Evolutionary conservation across 345 rosid species (phyloP), one percentile per base, ranked within the genome.

Genomic region (Iberis pinnata): DNA sequence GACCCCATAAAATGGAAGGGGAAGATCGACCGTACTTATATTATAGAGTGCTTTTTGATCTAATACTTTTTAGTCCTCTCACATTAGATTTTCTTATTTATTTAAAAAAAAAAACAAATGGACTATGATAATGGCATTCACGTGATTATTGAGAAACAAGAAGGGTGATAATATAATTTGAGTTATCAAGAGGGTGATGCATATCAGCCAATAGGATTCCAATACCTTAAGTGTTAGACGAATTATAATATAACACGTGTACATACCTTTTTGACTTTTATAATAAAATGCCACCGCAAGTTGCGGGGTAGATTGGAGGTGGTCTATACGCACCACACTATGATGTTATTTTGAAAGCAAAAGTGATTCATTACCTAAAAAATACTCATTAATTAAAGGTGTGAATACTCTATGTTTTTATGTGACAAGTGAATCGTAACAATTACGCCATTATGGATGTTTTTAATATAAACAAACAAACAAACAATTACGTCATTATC

Each of bases 21-120:
- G 61, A 60, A 53, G 65, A 60, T 67, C 29, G 56, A 52, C 66
- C 56, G 71, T 60, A 60, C 66, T 67, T 60, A 60, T 60, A 61
- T n/a, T n/a, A 60, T 67, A 60, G 38, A 59, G 40, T 37, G 55
- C 65, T 51, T 65, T 57, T 43, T 45, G 20, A 58, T 58, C 49
- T 57, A n/a, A 26, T 58, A 36, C 59, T 35, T 24, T 29, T n/a
- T n/a, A n/a, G n/a, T n/a, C n/a, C n/a, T n/a, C n/a, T n/a, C n/a
- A n/a, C n/a, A 43, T 42, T 42, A 32, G 51, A 42, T 52, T 43
- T 2, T 13, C 12, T 25, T 49, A 37, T 60, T 42, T 41, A 26
- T 0, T 63, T 24, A 10, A 6, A 9, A 43, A 17, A 10, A 3
- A 1, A 40, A 16, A 25, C 2, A 2, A 17, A 24, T 15, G 38